Percentiles rank a stretch among this genome's conserved stretches.
phyloP scores from a whole-genome alignment of 495 filamentous ascomycete genomes.

The Daldinia decipiens region DNA sequence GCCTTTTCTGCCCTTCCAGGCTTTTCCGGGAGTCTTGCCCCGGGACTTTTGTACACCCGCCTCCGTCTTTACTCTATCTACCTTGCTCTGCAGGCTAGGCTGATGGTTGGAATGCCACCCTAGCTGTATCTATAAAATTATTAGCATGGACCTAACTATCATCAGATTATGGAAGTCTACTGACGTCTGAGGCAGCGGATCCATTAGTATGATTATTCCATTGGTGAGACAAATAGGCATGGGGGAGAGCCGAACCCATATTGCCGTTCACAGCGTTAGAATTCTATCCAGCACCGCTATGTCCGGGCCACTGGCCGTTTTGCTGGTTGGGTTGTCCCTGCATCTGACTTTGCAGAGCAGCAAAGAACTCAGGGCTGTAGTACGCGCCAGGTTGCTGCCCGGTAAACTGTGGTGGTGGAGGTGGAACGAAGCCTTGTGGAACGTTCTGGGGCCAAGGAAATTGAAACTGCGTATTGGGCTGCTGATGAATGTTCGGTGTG shows the following conservation, averaged over 20 bases:
- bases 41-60: background rate
- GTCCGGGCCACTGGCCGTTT: slow-evolving; percentile 41
- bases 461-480: slow-evolving; percentile 30
- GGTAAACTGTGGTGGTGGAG: slow-evolving; percentile 45
- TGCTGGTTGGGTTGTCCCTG: slow-evolving; percentile 57
- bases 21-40: background rate
- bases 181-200: background rate
- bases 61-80: background rate
- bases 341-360: slow-evolving; percentile 55
- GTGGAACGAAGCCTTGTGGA: slow-evolving; percentile 43
- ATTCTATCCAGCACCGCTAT: slow-evolving; percentile 35
- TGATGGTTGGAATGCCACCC: background rate
- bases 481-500: slow-evolving; percentile 35
- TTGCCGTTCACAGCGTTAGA: slow-evolving; percentile 4
- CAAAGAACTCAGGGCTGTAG: slow-evolving; percentile 73
- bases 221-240: background rate
- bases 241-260: background rate
- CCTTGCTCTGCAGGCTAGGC: background rate
- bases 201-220: background rate
- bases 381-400: slow-evolving; percentile 51
- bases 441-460: slow-evolving; percentile 44
- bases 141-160: background rate
- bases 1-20: background rate
- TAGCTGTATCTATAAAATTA: background rate
- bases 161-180: background rate